Base-by-base conservation (phyloP, 768 basidiomycete genomes). In the Mycena amicta region DNA sequence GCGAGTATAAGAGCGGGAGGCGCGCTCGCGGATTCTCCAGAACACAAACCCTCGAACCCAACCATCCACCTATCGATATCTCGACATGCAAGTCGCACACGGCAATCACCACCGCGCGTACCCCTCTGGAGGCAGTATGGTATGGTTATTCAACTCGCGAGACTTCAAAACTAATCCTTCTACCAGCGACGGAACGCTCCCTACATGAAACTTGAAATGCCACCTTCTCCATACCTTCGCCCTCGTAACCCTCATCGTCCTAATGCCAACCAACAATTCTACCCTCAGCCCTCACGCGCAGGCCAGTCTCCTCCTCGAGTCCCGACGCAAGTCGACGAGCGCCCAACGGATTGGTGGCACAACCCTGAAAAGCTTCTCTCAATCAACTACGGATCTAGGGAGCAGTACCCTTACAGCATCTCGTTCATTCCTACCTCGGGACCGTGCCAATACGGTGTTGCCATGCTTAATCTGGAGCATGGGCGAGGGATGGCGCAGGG, bases 331-430 rank as follows among this genome's bases (percentile, higher is more conserved):
- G 25, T 56, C 52, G 62, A 63, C 49, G 30, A 6, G 39, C 52
- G 51, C 20, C 56, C 59, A 2, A 52, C 59, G 1, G 62, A 63
- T 41, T 55, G 57, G 50, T 63, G 62, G 62, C 62, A 63, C 59
- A 55, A 26, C 37, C 28, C 55, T 41, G 54, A 55, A 22, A 11
- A 41, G 27, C 41, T 63, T 4, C 52, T 60, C 43, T 52, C 53
- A 3, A 41, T 63, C 30, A 63, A 63, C 27, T 26, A 20, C 11
- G 52, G 52, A 1, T n/a, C 1, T 1, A n/a, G 37, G 33, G 18
- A 60, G n/a, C 47, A 28, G 13, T 63, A 29, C 18, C 58, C 59
- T 2, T 20, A 52, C 23, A 60, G 52, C 50, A 39, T 63, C 15
- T 57, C 58, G 13, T 63, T 54, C 53, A 37, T 49, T 0, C 62